phyloP scores from a whole-genome alignment of 2,329 filamentous ascomycete genomes.

The Diaporthe destruens region DNA sequence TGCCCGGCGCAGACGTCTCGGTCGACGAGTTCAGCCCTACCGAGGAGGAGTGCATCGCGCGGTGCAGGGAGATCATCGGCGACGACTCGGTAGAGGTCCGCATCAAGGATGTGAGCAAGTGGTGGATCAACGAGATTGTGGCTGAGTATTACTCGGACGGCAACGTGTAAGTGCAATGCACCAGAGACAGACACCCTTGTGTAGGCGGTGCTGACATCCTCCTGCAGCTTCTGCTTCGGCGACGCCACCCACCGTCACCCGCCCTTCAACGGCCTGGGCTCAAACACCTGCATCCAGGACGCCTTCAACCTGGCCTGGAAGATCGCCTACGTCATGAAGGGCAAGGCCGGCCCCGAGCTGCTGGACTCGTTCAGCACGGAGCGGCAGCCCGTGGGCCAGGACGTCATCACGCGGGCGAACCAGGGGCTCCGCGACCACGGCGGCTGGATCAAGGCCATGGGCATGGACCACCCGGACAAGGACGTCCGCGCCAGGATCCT shows the following conservation, averaged over 20 bases:
- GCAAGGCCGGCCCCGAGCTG: conserved; percentile 53
- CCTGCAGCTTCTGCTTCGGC: conserved; percentile 63
- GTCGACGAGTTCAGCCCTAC: conserved; percentile 54
- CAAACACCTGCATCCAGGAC: conserved; percentile 71
- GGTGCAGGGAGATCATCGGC: conserved; percentile 65
- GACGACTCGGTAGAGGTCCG: conserved; percentile 64
- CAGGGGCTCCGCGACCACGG: conserved; percentile 66
- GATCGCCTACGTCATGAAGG: conserved; percentile 60
- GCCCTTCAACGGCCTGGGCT: conserved; percentile 68
- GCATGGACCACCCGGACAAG: conserved; percentile 54
- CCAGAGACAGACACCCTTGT: no score
- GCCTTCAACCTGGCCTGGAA: conserved; percentile 70
- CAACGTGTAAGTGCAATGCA: conserved; percentile 54
- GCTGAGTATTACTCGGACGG: conserved; percentile 67
- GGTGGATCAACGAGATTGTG: conserved; percentile 72
- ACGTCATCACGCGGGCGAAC: conserved; percentile 67
- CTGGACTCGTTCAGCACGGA: conserved; percentile 60
- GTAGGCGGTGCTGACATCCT: conserved; percentile 39
- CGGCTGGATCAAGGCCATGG: conserved; percentile 60
- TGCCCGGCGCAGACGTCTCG: conserved; percentile 52
- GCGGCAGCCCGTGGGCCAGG: conserved; percentile 62
- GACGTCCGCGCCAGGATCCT: conserved; percentile 55
- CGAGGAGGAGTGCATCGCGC: conserved; percentile 59
- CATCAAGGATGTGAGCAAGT: conserved; percentile 67
- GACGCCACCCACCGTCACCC: conserved; percentile 71